Percentiles rank a stretch among this genome's conserved stretches.
These are phyloP conservation scores for Starmera dryadoides DNA, from an alignment of 805 yeast species.

Conservation along the genomic window DNA sequence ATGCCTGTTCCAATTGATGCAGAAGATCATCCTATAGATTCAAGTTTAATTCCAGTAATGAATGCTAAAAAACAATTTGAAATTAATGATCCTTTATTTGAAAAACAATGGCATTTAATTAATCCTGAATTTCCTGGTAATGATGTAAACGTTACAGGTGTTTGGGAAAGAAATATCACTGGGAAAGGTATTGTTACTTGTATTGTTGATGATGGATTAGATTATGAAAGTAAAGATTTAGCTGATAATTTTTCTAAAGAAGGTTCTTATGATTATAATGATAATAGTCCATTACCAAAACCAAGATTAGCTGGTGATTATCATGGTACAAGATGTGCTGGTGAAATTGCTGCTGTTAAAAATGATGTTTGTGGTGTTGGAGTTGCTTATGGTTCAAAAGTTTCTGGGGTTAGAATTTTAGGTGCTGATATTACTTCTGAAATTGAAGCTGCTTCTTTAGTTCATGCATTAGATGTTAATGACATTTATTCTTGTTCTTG, in stretches of 20 bases:
- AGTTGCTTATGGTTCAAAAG: conserved; percentile 82
- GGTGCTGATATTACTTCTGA: conserved; percentile 75
- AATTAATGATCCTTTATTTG: conserved; percentile 80
- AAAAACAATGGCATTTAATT: conserved; percentile 86
- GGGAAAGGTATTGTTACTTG: conserved; percentile 84
- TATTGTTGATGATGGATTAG: conserved; percentile 91
- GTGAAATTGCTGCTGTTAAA: conserved; percentile 83
- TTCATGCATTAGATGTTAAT: conserved; percentile 72
- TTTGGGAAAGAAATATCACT: conserved; percentile 77
- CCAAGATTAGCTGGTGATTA: conserved; percentile 78
- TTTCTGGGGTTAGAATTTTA: conserved; percentile 84
- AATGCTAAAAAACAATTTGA: conserved; percentile 44
- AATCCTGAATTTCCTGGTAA: conserved; percentile 69
- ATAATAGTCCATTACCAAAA: conserved; percentile 63
- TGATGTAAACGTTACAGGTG: conserved; percentile 80
- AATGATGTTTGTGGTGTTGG: conserved; percentile 94
- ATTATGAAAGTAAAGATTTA: conserved; percentile 71
- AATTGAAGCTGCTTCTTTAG: conserved; percentile 87
- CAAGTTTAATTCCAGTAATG: conserved; percentile 38
- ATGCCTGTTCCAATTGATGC: conserved; percentile 43
- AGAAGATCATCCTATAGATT: conserved; percentile 37
- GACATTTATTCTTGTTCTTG: conserved; percentile 96
- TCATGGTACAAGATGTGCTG: conserved; percentile 98
- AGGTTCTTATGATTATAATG: conserved; percentile 95
- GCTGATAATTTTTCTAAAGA: conserved; percentile 56